Percentiles rank a stretch among this genome's conserved stretches.
Evolutionary conservation across 2,329 filamentous ascomycete genomes (phyloP).

Genomic region (Elsinoe necatrix): DNA sequence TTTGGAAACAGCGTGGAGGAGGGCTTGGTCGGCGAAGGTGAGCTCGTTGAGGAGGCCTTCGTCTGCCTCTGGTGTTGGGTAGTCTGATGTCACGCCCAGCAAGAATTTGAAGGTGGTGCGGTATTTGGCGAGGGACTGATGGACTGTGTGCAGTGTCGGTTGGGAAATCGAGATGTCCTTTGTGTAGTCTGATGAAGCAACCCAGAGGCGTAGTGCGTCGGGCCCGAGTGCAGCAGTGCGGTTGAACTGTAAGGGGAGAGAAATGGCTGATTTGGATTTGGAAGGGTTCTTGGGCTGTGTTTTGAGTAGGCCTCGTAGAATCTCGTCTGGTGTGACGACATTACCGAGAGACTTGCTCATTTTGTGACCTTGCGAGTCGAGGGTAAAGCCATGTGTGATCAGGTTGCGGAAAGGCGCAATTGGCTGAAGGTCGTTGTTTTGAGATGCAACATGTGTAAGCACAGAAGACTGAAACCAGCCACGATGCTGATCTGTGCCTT

Average conservation of each 20-base stretch:
- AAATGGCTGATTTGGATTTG: background rate
- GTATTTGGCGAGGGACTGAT: slow-evolving; percentile 74
- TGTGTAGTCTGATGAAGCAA: slow-evolving; percentile 83
- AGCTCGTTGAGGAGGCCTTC: slow-evolving; percentile 16
- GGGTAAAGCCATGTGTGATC: slow-evolving; percentile 92
- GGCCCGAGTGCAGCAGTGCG: slow-evolving; percentile 51
- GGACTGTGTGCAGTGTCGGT: slow-evolving; percentile 65
- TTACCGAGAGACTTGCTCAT: slow-evolving; percentile 99
- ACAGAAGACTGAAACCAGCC: slow-evolving; percentile 98
- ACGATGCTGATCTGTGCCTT: slow-evolving; percentile 91
- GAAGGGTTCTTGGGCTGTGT: slow-evolving; percentile 52
- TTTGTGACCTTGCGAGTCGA: slow-evolving; percentile 85
- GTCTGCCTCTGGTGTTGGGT: slow-evolving; percentile 24
- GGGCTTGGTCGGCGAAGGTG: slow-evolving; percentile 55
- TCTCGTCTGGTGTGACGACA: slow-evolving; percentile 67
- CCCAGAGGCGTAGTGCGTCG: slow-evolving; percentile 85
- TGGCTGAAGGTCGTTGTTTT: slow-evolving; percentile 33
- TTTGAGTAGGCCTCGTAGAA: slow-evolving; percentile 75
- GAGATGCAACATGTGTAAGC: slow-evolving; percentile 69
- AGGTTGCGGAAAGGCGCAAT: slow-evolving; percentile 73
- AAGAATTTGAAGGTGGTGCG: slow-evolving; percentile 86
- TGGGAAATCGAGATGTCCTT: slow-evolving; percentile 76
- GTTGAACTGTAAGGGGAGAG: slow-evolving; percentile 43
- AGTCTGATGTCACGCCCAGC: slow-evolving; percentile 53
- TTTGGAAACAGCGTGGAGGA: slow-evolving; percentile 62